Evolutionary conservation across 1,139 yeast genomes (phyloP).

Genomic region (Zygosaccharomyces sapae): DNA sequence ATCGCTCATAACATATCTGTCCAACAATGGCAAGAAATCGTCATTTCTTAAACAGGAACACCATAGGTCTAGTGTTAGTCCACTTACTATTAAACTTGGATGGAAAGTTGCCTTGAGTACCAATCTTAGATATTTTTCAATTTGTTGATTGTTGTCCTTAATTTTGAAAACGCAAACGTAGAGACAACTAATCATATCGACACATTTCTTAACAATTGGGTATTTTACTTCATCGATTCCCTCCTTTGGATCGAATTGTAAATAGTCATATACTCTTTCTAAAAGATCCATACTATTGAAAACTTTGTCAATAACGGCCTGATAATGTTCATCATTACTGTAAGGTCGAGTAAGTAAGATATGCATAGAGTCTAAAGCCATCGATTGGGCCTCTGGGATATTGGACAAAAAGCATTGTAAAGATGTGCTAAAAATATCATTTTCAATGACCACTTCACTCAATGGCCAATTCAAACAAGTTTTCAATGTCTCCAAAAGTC

Average conservation of each 20-base stretch:
- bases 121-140: constrained; percentile 57
- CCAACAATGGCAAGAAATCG: constrained; percentile 46
- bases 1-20: constrained; percentile 53
- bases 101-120: constrained; percentile 79
- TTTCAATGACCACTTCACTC: constrained; percentile 64
- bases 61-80: constrained; percentile 91
- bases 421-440: constrained; percentile 65
- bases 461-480: constrained; percentile 90
- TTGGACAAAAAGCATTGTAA: constrained; percentile 59
- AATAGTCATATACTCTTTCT: constrained; percentile 57
- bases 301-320: constrained; percentile 72
- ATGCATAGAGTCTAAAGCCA: constrained; percentile 89
- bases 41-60: constrained; percentile 82
- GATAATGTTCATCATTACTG: constrained; percentile 64
- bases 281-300: constrained; percentile 72
- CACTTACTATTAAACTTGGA: constrained; percentile 82
- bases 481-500: constrained; percentile 75
- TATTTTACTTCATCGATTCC: constrained; percentile 76
- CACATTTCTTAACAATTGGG: constrained; percentile 79
- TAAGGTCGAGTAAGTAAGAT: constrained; percentile 82
- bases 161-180: constrained; percentile 50
- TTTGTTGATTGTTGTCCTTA: constrained; percentile 32
- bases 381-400: constrained; percentile 63
- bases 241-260: constrained; percentile 60
- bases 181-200: constrained; percentile 87